A percentile compares a stretch with the other conserved stretches of the same genome.
phyloP scores from a whole-genome alignment of 768 basidiomycete species.

The Pholiota molesta region DNA sequence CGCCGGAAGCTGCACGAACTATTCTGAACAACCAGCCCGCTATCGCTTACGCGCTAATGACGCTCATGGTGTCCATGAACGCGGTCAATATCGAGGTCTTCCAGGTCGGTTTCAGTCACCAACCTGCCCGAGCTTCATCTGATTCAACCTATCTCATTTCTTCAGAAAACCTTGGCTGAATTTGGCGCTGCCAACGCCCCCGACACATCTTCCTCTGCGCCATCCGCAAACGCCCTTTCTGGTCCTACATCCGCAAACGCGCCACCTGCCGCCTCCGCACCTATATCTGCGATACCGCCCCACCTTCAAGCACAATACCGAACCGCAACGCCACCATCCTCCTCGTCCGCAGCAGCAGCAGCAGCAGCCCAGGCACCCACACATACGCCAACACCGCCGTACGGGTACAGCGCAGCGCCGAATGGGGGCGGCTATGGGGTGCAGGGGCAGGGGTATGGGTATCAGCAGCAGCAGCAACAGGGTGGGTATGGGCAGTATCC shows the following conservation, averaged over 20 bases:
- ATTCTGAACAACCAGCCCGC: conserved; percentile 76
- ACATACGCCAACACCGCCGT: conserved; percentile 28
- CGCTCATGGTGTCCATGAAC: conserved; percentile 77
- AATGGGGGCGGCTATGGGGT: conserved; percentile 23
- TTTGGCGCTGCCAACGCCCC: conserved; percentile 37
- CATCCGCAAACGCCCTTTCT: conserved; percentile 15
- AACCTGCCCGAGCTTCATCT: not conserved
- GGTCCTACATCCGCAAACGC: conserved; percentile 10
- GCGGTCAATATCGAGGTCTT: conserved; percentile 76
- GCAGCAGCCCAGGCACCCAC: conserved; percentile 7
- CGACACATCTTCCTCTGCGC: conserved; percentile 16
- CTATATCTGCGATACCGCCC: conserved; percentile 50
- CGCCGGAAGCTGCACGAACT: conserved; percentile 65
- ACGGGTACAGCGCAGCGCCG: conserved; percentile 24
- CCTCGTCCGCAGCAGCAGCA: conserved; percentile 1
- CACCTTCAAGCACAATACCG: conserved; percentile 45
- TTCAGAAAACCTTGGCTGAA: conserved; percentile 65
- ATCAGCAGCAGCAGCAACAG: conserved; percentile 16
- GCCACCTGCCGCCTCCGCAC: conserved; percentile 33
- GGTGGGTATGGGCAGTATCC: conserved; percentile 13
- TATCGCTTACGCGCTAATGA: conserved; percentile 77
- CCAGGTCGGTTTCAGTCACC: conserved; percentile 49
- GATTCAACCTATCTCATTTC: not conserved
- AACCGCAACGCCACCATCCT: conserved; percentile 28
- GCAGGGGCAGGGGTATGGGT: conserved; percentile 14